Evolutionary conservation across 2,329 filamentous ascomycete species (phyloP).

Genomic region (Tolypocladium pustulatum): DNA sequence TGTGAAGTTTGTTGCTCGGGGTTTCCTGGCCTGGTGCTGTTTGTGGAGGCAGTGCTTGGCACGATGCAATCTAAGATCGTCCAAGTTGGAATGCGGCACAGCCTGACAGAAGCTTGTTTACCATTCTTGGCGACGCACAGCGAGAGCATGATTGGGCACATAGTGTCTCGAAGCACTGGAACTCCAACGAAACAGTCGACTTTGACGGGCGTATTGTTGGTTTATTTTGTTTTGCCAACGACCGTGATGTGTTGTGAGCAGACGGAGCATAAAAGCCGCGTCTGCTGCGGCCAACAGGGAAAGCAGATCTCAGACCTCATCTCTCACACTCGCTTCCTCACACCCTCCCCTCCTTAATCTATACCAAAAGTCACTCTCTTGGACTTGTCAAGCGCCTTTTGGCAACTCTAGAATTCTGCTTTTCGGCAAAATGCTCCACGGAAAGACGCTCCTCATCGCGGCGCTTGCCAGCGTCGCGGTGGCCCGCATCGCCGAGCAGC

Average conservation of each 20-base stretch:
- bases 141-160: background rate
- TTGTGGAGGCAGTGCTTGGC: background rate
- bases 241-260: background rate
- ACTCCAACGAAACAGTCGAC: background rate
- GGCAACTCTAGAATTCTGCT: background rate
- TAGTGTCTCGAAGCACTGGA: background rate
- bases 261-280: background rate
- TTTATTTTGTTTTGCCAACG: background rate
- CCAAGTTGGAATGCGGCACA: background rate
- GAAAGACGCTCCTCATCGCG: conserved; percentile 15
- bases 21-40: background rate
- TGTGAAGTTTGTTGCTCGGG: background rate
- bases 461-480: conserved; percentile 11
- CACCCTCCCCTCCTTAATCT: background rate
- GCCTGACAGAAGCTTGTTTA: background rate
- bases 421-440: conserved; percentile 3
- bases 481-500: conserved; percentile 2
- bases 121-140: background rate
- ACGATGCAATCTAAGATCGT: background rate
- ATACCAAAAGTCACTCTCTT: background rate
- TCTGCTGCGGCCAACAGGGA: background rate
- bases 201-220: background rate
- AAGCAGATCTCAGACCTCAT: background rate
- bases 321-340: background rate
- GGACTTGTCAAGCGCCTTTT: background rate